phyloP scores from a whole-genome alignment of 73 alveolate species.

The Paramecium sonneborni region DNA sequence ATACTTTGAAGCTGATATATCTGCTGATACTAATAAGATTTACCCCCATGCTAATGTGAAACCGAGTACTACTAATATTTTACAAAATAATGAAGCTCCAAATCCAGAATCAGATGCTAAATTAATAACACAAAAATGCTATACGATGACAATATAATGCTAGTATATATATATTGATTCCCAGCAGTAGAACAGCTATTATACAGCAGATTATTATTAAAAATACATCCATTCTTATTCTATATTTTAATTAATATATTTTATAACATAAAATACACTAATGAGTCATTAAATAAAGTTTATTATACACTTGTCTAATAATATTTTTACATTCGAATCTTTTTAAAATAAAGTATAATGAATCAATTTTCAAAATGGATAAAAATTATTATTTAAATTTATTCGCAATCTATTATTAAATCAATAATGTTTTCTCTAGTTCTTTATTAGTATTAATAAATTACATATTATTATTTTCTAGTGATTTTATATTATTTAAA shows the following conservation, averaged over 20 bases:
- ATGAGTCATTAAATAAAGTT: not conserved
- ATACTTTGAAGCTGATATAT: not conserved
- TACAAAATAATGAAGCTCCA: constrained; percentile 67
- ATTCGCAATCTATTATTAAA: not conserved
- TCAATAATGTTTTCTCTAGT: not conserved
- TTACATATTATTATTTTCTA: not conserved
- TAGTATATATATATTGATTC: constrained; percentile 52
- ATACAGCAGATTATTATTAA: constrained; percentile 41
- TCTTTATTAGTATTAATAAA: not conserved
- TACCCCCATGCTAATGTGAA: constrained; percentile 51
- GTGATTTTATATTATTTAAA: not conserved
- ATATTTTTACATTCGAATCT: not conserved
- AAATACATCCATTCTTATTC: constrained; percentile 54
- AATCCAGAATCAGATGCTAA: constrained; percentile 64
- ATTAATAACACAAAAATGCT: not conserved
- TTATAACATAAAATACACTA: not conserved
- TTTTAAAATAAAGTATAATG: not conserved
- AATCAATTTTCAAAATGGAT: not conserved
- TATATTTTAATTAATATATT: not conserved
- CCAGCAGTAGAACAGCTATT: constrained; percentile 41
- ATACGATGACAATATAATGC: constrained; percentile 68
- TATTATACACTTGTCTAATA: not conserved
- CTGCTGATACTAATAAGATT: constrained; percentile 28
- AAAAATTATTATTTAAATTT: not conserved
- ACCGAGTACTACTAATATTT: constrained; percentile 54